phyloP scores from a whole-genome alignment of 192 early-diverging fungal genomes.

The Dimargaris cristalligena region DNA sequence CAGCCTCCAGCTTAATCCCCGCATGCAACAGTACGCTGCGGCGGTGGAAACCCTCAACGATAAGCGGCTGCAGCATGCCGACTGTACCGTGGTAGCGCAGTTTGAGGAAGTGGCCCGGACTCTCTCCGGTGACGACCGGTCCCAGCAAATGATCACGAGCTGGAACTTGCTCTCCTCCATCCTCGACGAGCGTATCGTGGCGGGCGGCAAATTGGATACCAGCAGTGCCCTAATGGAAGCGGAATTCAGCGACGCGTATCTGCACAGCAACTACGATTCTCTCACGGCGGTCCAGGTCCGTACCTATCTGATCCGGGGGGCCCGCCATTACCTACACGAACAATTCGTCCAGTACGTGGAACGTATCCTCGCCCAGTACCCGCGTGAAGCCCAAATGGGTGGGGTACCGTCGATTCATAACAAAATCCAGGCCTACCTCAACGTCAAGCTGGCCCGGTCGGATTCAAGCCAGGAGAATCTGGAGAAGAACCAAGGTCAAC shows the following conservation, averaged over 20 bases:
- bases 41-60: constrained; percentile 16
- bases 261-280: constrained; percentile 15
- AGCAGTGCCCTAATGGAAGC: constrained; percentile 24
- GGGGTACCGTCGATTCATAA: constrained; percentile 62
- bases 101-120: constrained; percentile 12
- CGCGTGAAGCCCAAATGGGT: constrained; percentile 50
- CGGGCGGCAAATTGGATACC: constrained; percentile 18
- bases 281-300: constrained; percentile 16
- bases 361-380: constrained; percentile 34
- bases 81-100: constrained; percentile 10
- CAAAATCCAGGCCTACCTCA: constrained; percentile 53
- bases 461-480: constrained; percentile 23
- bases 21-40: constrained; percentile 15
- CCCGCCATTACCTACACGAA: constrained; percentile 33
- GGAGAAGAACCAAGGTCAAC: constrained; percentile 25
- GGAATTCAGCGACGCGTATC: constrained; percentile 22
- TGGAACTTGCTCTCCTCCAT: constrained; percentile 28
- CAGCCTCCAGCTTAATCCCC: constrained; percentile 14
- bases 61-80: constrained; percentile 10
- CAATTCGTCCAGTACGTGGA: constrained; percentile 34
- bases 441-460: constrained; percentile 44
- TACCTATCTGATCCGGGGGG: constrained; percentile 21
- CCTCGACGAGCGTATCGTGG: constrained; percentile 23
- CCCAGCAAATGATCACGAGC: constrained; percentile 20
- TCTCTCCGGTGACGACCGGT: constrained; percentile 8